Evolutionary conservation across 208 protist genomes (phyloP).

Genomic region (Trypanosoma vivax): DNA sequence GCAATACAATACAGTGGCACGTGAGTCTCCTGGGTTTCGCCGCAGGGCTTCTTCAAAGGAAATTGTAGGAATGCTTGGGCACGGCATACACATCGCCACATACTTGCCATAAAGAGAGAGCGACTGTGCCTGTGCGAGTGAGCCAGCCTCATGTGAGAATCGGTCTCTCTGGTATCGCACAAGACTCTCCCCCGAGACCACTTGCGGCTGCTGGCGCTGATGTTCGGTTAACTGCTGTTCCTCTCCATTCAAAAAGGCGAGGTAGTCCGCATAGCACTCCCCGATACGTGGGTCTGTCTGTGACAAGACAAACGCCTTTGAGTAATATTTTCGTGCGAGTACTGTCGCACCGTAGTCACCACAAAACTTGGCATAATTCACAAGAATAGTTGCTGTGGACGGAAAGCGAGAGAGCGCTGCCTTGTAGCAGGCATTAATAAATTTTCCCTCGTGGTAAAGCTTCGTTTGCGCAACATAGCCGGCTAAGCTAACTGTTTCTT

Average conservation of each 20-base stretch:
- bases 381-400: constrained; percentile 39
- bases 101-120: constrained; percentile 61
- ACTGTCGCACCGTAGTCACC: constrained; percentile 34
- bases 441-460: constrained; percentile 31
- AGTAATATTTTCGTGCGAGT: constrained; percentile 67
- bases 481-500: constrained; percentile 59
- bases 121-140: constrained; percentile 14
- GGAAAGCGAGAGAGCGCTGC: constrained; percentile 50
- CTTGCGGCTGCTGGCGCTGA: no score
- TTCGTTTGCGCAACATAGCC: constrained; percentile 64
- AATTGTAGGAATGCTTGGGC: constrained; percentile 38
- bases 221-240: constrained; percentile 23
- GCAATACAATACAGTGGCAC: constrained; percentile 27
- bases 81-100: constrained; percentile 50
- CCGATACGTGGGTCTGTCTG: constrained; percentile 47
- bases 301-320: constrained; percentile 44
- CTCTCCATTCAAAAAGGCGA: constrained; percentile 23
- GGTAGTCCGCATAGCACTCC: constrained; percentile 71
- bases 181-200: constrained; percentile 40
- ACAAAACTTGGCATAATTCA: constrained; percentile 81
- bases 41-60: constrained; percentile 55
- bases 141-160: constrained; percentile 10
- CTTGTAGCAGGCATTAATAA: constrained; percentile 68
- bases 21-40: constrained; percentile 32
- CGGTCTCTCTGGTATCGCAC: constrained; percentile 41